These are phyloP conservation scores for Scenedesmus sp. DNA, from an alignment of 163 green algal genomes.

Conservation along the genomic window DNA sequence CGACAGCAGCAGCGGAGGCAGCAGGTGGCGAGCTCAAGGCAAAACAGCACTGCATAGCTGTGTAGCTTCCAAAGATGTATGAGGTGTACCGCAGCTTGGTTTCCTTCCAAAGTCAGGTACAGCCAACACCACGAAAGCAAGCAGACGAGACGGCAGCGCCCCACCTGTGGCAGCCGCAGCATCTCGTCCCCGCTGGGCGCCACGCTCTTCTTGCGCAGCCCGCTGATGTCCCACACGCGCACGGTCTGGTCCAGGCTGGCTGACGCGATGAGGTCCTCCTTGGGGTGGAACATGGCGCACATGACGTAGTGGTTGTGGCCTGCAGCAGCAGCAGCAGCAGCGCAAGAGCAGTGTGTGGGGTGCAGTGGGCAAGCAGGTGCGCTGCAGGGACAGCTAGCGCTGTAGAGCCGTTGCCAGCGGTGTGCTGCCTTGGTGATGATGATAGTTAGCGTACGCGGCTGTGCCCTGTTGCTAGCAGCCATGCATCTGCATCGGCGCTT, in stretches of 20 bases:
- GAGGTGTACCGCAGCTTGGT: not conserved
- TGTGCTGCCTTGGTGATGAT: not conserved
- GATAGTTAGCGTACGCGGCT: too few relatives aligned
- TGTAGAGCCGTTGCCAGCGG: not conserved
- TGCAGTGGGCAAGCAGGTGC: too few relatives aligned
- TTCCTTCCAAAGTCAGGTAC: too few relatives aligned
- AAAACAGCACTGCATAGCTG: not conserved
- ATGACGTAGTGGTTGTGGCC: constrained; percentile 99
- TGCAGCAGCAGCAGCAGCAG: constrained; percentile 50
- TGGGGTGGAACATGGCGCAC: constrained; percentile 98
- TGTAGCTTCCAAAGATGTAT: not conserved
- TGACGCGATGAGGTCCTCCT: constrained; percentile 98
- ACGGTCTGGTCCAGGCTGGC: constrained; percentile 98
- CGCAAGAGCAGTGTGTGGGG: not conserved
- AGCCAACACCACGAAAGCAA: not conserved
- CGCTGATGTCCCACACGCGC: constrained; percentile 98
- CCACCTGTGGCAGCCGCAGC: constrained; percentile 85
- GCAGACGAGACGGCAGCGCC: not conserved
- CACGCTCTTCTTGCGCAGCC: constrained; percentile 96
- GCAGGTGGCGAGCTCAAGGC: not conserved
- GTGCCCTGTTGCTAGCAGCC: not conserved
- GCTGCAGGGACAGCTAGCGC: too few relatives aligned
- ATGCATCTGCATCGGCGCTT: not conserved
- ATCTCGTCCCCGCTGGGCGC: constrained; percentile 89
- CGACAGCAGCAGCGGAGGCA: not conserved